phyloP scores from a whole-genome alignment of 2,329 filamentous ascomycete species.

The Hysterium pulicare region DNA sequence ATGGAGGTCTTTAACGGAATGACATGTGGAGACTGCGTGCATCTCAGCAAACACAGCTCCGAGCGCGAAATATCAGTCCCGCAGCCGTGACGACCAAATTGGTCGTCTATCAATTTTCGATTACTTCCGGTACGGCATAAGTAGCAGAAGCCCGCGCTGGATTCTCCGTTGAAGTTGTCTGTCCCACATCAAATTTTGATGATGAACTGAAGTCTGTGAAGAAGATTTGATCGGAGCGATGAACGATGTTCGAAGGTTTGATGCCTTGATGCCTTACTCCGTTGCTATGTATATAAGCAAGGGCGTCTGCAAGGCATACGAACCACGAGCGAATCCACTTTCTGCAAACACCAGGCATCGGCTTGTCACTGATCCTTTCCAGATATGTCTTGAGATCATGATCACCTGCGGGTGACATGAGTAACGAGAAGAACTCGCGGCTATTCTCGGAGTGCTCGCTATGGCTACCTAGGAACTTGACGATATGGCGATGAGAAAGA shows the following conservation, averaged over 20 bases:
- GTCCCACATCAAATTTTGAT: not conserved
- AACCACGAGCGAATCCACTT: constrained; percentile 5
- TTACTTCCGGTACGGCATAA: constrained; percentile 3
- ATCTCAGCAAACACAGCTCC: constrained; percentile 5
- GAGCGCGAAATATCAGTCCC: constrained; percentile 5
- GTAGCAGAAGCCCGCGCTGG: not conserved
- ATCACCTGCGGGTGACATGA: too few species aligned
- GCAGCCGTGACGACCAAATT: too few species aligned
- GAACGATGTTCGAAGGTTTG: constrained; percentile 5
- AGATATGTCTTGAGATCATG: too few species aligned
- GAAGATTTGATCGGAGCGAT: constrained; percentile 2
- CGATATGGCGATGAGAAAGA: too few species aligned
- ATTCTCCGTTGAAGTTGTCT: constrained; percentile 3
- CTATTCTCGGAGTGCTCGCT: too few species aligned
- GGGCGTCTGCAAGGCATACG: constrained; percentile 1
- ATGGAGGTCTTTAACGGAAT: constrained; percentile 1
- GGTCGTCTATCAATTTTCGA: too few species aligned
- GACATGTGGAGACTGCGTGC: not conserved
- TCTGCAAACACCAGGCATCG: too few species aligned
- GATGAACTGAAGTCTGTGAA: constrained; percentile 6
- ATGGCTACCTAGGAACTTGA: too few species aligned
- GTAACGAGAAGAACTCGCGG: too few species aligned
- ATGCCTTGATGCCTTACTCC: constrained; percentile 3
- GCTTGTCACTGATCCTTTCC: too few species aligned
- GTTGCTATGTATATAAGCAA: constrained; percentile 2